Conservation (phyloP, 2,329 filamentous ascomycete genomes). For the Xylariaceae sp. region DNA sequence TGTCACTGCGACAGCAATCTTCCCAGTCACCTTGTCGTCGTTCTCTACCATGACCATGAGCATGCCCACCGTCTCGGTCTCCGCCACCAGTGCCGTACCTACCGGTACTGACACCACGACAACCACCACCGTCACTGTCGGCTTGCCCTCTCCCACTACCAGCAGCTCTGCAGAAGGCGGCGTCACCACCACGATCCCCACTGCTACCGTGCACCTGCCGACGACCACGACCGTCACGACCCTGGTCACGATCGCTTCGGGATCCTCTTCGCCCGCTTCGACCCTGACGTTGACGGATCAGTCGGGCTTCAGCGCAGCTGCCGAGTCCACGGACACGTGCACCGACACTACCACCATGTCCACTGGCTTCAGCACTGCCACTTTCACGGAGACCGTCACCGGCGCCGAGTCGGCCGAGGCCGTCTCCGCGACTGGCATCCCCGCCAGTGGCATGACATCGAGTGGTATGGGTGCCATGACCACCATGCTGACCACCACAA, state of each 20-base stretch:
- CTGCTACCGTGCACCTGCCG: background rate
- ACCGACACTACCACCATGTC: background rate
- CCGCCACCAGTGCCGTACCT: too few species aligned
- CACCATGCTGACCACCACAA: slow-evolving; percentile 1
- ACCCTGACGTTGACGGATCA: background rate
- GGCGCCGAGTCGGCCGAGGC: background rate
- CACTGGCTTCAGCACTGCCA: background rate
- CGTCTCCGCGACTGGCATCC: background rate
- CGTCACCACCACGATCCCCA: background rate
- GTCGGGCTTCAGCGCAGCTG: background rate
- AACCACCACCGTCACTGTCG: too few species aligned
- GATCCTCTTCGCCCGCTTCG: background rate
- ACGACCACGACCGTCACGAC: background rate
- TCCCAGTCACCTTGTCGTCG: too few species aligned
- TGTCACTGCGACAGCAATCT: too few species aligned
- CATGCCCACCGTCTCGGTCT: too few species aligned
- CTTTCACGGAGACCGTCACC: background rate
- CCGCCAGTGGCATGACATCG: background rate
- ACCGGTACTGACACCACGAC: too few species aligned
- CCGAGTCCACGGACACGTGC: background rate
- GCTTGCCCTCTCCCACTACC: background rate
- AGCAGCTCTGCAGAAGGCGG: background rate
- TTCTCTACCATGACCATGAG: too few species aligned
- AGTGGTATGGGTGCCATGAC: background rate
- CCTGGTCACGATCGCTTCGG: too few species aligned